Conservation (phyloP, 2,329 filamentous ascomycete genomes). For the Allantophomopsis cytisporea region DNA sequence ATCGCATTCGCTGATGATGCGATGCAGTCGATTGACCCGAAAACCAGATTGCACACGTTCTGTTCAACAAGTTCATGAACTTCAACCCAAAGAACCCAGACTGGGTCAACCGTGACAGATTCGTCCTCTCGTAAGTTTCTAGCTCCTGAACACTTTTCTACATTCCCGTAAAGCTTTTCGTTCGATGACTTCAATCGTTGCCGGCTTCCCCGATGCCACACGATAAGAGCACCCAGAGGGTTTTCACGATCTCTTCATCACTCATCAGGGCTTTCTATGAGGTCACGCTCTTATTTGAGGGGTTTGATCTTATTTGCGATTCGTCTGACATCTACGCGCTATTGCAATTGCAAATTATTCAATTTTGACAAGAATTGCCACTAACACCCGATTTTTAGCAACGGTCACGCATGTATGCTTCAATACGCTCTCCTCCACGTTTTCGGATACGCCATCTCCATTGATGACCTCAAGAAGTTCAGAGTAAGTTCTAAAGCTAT, state of each 20-base stretch:
- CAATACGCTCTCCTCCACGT: slow-evolving; percentile 97
- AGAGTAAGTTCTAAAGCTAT: slow-evolving; percentile 47
- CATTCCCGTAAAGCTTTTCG: not conserved
- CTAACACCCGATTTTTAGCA: slow-evolving; percentile 35
- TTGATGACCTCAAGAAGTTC: slow-evolving; percentile 94
- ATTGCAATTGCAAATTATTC: no score
- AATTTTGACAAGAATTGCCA: no score
- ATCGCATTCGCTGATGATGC: slow-evolving; percentile 22
- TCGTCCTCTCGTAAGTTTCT: slow-evolving; percentile 86
- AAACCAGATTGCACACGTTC: slow-evolving; percentile 61
- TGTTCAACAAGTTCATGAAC: slow-evolving; percentile 98
- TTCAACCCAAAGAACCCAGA: slow-evolving; percentile 99
- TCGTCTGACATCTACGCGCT: no score
- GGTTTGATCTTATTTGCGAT: no score
- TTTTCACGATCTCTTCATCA: no score
- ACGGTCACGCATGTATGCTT: slow-evolving; percentile 98
- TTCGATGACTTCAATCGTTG: not conserved
- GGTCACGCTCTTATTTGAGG: no score
- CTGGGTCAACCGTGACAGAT: slow-evolving; percentile 95
- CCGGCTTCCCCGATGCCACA: no score
- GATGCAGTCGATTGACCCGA: slow-evolving; percentile 53
- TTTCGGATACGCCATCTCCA: slow-evolving; percentile 73
- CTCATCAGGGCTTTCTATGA: no score
- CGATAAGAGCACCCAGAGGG: no score
- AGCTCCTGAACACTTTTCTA: not conserved